Evolutionary conservation across 805 yeast genomes (phyloP), one percentile per base, ranked within the genome.

Genomic region (Wickerhamiella occidentalis): DNA sequence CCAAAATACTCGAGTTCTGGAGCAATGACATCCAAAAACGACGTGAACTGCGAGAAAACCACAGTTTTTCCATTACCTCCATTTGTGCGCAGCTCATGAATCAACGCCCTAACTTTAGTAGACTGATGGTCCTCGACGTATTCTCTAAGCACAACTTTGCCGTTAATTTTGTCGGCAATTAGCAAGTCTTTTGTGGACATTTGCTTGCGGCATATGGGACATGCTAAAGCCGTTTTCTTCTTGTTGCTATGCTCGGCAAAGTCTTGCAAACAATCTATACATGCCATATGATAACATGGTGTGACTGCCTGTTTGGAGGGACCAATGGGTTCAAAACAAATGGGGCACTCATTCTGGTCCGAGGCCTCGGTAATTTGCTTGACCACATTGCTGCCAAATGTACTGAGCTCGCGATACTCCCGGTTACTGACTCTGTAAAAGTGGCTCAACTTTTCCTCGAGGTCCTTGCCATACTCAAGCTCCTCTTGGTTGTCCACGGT

Each of bases 41-140:
- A 74, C 0, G 95, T 83, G 58, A 88, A 88, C 57, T 90, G 96
- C 1, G 96, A 86, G 60, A 90, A 90, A 0, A 90, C 88, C 45
- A 90, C 87, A 3, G 83, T 77, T 58, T 83, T 86, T 13, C 78
- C 78, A 0, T 81, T 76, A 7, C 75, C 70, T 13, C 75, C 73
- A 13, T 82, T 64, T 23, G 64, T 66, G 33, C 75, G 67, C 15
- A 86, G 63, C 58, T 82, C 86, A 3, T 70, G 64, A 4, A 84
- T 51, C 22, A 87, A 67, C 0, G 94, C 86, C 55, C 77, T 76
- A 12, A 85, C 69, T 61, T 87, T 87, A 0, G 94, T 76, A 0
- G 95, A 81, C 45, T 79, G 73, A 15, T 66, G 56, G 2, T 63
- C 61, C 18, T 59, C 58, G 36, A 67, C 56, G 51, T 61, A 64